Evolutionary conservation across 306 rosid genomes (phyloP).

Genomic region (Adenanthera pavonina): DNA sequence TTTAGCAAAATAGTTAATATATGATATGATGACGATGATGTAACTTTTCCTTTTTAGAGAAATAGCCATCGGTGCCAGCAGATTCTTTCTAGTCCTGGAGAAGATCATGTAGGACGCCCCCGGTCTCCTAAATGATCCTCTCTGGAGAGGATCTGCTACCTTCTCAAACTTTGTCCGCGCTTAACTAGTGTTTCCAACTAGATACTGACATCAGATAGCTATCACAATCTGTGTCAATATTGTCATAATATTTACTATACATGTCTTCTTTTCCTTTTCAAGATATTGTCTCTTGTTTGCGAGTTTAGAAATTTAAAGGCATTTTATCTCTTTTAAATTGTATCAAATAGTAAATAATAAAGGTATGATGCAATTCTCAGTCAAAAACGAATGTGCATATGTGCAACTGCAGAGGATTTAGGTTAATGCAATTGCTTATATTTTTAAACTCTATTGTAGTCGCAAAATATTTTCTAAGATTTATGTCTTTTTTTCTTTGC

Average conservation of each 20-base stretch:
- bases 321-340: background rate
- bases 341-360: too few relatives aligned
- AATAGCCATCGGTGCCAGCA: too few relatives aligned
- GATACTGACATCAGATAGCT: background rate
- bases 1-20: background rate
- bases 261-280: background rate
- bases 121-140: too few relatives aligned
- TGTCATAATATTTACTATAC: background rate
- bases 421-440: background rate
- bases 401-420: too few relatives aligned
- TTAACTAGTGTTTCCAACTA: too few relatives aligned
- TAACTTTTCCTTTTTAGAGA: too few relatives aligned
- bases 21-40: background rate
- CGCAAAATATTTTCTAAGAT: background rate
- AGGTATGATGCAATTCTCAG: too few relatives aligned
- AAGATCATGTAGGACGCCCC: too few relatives aligned
- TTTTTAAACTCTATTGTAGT: background rate
- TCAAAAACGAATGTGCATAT: too few relatives aligned
- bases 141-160: too few relatives aligned
- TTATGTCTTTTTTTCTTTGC: too few relatives aligned
- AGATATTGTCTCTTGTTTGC: background rate
- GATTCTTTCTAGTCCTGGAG: too few relatives aligned
- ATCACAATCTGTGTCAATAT: background rate
- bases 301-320: background rate
- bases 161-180: background rate